Base-by-base conservation (phyloP, 139 green algal genomes). In the Trebouxia sp. region DNA sequence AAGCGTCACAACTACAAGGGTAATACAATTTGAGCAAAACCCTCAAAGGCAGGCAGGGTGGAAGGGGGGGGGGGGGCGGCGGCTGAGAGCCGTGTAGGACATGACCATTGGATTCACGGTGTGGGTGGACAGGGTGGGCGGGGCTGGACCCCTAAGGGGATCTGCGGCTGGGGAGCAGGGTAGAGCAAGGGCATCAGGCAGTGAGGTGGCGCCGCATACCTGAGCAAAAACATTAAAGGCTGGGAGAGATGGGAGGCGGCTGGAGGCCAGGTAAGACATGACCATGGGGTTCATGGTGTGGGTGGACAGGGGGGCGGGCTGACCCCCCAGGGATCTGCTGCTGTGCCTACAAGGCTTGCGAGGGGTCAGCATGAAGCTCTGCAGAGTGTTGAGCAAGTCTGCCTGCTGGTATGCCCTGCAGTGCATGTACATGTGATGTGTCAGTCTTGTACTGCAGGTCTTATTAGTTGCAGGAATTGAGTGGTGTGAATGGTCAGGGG, bases 331-430 rank as follows among this genome's bases (percentile, higher is more conserved):
- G 32, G 35, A 17, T 26, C 62, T 72, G 10, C 11, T 72, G 32
- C 32, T 35, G 43, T 72, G 62, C 35, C 62, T 35, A 72, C 62
- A 72, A 30, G 62, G 62, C 12, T 17, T 72, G 32, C 35, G 62
- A 72, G 62, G 62, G 6, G 62, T 72, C 62, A 72, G 15, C 62
- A 72, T 45, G 62, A 30, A 72, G 62, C 32, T 72, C 6, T 72
- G 62, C 62, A 72, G 32, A n/a, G 62, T 45, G 62, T 72, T 72
- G 9, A 72, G 62, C 32, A 72, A 24, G 12, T 72, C 62, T 37
- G 43, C 62, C 32, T 72, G 62, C 62, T 72, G 62, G 5, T 72
- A 39, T 72, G 62, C 62, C 62, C 62, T 72, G 62, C 62, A 72
- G 8, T 35, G 17, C 20, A n/a, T 39, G n/a, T 35, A 28, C 26